Conservation (phyloP, 129 eudicot genomes). For the Apium graveolens region DNA sequence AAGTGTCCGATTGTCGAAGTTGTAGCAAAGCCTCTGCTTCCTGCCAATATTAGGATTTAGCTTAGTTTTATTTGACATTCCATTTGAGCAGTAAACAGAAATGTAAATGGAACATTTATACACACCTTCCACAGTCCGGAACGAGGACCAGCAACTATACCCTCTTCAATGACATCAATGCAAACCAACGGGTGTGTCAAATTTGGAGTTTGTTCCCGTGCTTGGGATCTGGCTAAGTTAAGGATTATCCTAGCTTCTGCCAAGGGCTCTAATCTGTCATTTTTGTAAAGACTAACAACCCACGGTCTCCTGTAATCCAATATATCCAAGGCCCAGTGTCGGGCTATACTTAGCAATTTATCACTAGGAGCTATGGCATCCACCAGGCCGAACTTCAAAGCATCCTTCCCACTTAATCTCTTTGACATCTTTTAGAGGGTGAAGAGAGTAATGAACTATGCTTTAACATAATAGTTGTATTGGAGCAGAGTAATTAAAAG, state of each 20-base stretch:
- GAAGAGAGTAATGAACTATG: not conserved
- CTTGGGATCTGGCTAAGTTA: slow-evolving; percentile 31
- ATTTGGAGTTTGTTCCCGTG: slow-evolving; percentile 40
- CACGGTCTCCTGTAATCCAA: slow-evolving; percentile 40
- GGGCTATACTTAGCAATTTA: slow-evolving; percentile 33
- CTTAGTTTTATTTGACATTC: not conserved
- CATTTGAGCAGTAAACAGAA: not conserved
- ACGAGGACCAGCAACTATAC: slow-evolving; percentile 49
- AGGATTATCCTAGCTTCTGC: slow-evolving; percentile 46
- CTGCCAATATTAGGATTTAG: slow-evolving; percentile 25
- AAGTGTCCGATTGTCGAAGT: slow-evolving; percentile 53
- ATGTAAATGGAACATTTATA: not conserved
- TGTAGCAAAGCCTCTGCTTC: slow-evolving; percentile 54
- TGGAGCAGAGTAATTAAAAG: not conserved
- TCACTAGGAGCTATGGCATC: slow-evolving; percentile 49
- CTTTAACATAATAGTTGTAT: not conserved
- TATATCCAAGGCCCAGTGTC: slow-evolving; percentile 54
- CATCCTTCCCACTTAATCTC: slow-evolving; percentile 45
- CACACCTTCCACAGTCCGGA: slow-evolving; percentile 56
- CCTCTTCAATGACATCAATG: slow-evolving; percentile 62
- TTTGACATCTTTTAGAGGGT: slow-evolving; percentile 35
- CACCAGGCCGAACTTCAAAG: slow-evolving; percentile 39
- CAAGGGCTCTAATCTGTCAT: slow-evolving; percentile 45
- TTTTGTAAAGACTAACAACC: slow-evolving; percentile 39
- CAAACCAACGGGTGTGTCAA: slow-evolving; percentile 53